Percentiles rank a stretch among this genome's conserved stretches.
Evolutionary conservation across 73 alveolate genomes (phyloP).

Genomic region (Tetrahymena borealis): DNA sequence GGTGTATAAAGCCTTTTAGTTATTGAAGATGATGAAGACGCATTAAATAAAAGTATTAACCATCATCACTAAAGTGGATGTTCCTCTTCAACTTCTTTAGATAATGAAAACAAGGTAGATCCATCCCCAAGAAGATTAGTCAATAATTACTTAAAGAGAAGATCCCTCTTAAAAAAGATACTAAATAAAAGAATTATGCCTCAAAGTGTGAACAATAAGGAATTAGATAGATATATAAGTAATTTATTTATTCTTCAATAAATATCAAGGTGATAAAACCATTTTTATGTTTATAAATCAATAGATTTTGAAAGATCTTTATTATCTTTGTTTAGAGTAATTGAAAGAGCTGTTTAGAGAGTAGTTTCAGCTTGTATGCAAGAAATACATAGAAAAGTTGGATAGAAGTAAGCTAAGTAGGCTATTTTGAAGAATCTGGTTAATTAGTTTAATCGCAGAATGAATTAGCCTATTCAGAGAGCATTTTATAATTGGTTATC

Average conservation of each 20-base stretch:
- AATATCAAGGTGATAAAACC: not conserved
- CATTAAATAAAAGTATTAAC: not conserved
- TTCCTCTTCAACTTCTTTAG: not conserved
- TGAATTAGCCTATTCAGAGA: not conserved
- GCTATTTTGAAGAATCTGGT: not conserved
- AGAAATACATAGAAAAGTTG: not conserved
- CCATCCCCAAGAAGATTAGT: not conserved
- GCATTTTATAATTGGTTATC: not conserved
- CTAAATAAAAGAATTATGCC: not conserved
- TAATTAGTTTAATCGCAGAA: not conserved
- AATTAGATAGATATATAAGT: not conserved
- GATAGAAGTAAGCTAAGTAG: not conserved
- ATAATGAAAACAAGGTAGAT: not conserved
- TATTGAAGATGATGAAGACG: not conserved
- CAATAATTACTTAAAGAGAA: not conserved
- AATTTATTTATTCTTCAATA: not conserved
- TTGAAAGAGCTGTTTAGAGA: not conserved
- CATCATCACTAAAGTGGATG: not conserved
- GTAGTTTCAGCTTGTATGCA: not conserved
- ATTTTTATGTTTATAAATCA: no score
- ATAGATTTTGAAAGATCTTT: not conserved
- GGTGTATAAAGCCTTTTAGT: not conserved
- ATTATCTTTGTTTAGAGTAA: not conserved
- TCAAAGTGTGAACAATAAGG: not conserved
- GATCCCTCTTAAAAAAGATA: not conserved